Base-by-base conservation (phyloP, 176 grass and related monocot genomes). In the Triticum dicoccoides region DNA sequence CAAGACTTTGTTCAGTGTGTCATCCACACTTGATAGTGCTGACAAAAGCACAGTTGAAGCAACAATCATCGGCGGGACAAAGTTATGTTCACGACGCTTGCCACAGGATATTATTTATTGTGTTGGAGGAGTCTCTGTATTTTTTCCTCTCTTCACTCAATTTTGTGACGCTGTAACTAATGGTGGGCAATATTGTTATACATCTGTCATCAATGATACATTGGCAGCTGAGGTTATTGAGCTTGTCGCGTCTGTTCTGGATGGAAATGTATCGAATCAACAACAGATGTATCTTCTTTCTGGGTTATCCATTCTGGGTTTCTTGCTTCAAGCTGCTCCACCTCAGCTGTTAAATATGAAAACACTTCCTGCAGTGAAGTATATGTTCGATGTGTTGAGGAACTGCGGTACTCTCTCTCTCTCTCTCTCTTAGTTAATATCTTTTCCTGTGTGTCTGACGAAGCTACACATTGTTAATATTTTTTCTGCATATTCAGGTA, bases 281-380 rank as follows among this genome's bases (percentile, higher is more conserved):
- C 96, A 98, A 72, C 96, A 98, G 68, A 98, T 98, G 96, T 90
- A 94, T 91, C 91, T 96, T 85, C 88, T 98, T 83, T 98, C 96
- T 73, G 96, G 96, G 77, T 96, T 98, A 27, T 93, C 93, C 71
- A 96, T 98, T 79, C 83, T 98, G 65, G 96, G 93, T n/a, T 96
- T 98, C 76, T 78, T 98, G 65, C 89, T 98, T 80, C 96, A 98
- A 84, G 94, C 96, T 83, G 90, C 94, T 73, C 84, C 90, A 77
- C 92, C 92, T 44, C 84, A 87, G 77, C 86, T 92, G 73, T 65
- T 98, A 68, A 98, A 98, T 92, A 78, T 79, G 32, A 91, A 98
- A 77, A 94, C 93, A 78, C 90, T 96, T 84, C 92, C 85, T 54
- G 85, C 93, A 58, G 87, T 94, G 76, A 94, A 96, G 86, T 94